phyloP scores from a whole-genome alignment of 2,329 filamentous ascomycete genomes.

The Diplocarpon mali region DNA sequence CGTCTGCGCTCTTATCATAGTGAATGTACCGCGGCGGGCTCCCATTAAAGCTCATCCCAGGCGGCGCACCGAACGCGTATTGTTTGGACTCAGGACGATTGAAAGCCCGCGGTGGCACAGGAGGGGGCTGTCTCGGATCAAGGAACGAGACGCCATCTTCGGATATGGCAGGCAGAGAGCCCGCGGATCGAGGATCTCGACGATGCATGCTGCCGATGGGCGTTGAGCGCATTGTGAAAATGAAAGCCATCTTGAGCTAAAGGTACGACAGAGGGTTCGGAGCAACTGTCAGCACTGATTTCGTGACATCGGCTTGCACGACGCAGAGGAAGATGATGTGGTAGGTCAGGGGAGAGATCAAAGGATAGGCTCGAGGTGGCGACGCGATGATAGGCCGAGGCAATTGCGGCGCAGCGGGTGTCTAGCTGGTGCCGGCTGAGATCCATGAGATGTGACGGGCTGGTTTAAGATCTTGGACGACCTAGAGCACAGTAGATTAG shows the following conservation, averaged over 20 bases:
- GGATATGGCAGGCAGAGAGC: constrained; percentile 15
- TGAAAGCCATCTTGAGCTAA: constrained; percentile 13
- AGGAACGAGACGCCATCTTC: constrained; percentile 13
- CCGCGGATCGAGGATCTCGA: constrained; percentile 5
- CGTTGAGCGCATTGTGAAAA: constrained; percentile 15
- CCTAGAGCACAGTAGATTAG: no score
- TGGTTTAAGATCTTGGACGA: no score
- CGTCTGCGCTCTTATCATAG: constrained; percentile 3
- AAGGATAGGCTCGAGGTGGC: no score
- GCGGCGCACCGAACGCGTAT: constrained; percentile 11
- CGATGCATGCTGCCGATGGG: constrained; percentile 8
- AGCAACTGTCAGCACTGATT: no score
- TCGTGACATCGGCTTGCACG: no score
- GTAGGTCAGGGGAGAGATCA: no score
- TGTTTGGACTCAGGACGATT: constrained; percentile 15
- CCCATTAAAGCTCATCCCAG: constrained; percentile 9
- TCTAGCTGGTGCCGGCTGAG: no score
- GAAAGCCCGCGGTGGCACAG: constrained; percentile 15
- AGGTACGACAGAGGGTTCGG: no score
- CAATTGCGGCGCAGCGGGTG: no score
- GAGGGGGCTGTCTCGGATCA: constrained; percentile 9
- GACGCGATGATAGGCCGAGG: no score
- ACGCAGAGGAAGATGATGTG: no score
- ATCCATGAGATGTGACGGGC: no score
- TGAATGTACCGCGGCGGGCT: constrained; percentile 21